A percentile compares a stretch with the other conserved stretches of the same genome.
Evolutionary conservation across 2,329 filamentous ascomycete species (phyloP).

Genomic region (Zymoseptoria passerinii): DNA sequence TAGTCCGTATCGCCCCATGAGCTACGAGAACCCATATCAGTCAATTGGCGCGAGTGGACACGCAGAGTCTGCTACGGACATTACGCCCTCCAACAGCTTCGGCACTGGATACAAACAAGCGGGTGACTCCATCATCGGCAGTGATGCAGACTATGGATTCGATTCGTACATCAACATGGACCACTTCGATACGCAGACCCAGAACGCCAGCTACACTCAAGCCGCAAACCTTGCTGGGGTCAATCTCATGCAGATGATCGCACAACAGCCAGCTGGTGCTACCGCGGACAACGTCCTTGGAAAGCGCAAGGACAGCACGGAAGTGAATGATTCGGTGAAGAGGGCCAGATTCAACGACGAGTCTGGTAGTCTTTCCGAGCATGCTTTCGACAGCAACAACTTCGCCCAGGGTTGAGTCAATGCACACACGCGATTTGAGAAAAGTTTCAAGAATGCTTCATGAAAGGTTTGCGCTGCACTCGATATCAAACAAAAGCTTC

Average conservation of each 20-base stretch:
- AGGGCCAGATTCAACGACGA: too few relatives aligned
- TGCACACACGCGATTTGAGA: too few relatives aligned
- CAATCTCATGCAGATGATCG: constrained; percentile 1
- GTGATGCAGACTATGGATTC: background rate
- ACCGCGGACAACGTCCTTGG: constrained; percentile 5
- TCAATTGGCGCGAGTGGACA: background rate
- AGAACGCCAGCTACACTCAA: constrained; percentile 5
- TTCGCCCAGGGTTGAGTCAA: too few relatives aligned
- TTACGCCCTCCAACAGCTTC: background rate
- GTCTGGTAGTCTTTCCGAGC: too few relatives aligned
- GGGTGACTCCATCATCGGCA: background rate
- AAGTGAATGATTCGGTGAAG: too few relatives aligned
- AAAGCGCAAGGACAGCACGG: constrained; percentile 14
- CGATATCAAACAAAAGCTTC: too few relatives aligned
- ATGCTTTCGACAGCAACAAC: too few relatives aligned
- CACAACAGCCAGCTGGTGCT: background rate
- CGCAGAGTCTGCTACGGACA: background rate
- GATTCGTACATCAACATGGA: background rate
- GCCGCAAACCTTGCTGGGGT: background rate
- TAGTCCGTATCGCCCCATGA: background rate
- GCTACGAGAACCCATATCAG: background rate
- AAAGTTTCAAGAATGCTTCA: too few relatives aligned
- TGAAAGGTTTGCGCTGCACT: background rate
- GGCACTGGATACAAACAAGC: background rate
- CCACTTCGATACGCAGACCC: background rate